Conservation (phyloP, 495 filamentous ascomycete genomes). For the Trichoderma erinaceum region DNA sequence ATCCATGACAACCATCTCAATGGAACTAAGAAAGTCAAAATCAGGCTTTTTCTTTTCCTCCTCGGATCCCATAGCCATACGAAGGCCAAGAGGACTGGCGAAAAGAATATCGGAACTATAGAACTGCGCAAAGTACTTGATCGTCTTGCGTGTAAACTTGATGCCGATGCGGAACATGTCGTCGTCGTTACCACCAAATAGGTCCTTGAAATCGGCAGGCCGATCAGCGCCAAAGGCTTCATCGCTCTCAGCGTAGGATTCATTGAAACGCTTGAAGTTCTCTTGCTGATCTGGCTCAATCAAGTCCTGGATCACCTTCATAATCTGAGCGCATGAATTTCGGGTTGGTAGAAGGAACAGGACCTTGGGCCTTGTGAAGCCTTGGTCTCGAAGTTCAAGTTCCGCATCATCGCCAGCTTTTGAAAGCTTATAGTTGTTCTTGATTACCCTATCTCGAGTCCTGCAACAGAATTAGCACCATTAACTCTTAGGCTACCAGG, state of each 20-base stretch:
- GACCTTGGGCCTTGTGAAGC: slow-evolving; percentile 90
- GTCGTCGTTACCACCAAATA: slow-evolving; percentile 91
- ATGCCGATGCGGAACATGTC: slow-evolving; percentile 91
- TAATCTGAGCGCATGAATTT: slow-evolving; percentile 69
- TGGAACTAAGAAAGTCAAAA: slow-evolving; percentile 84
- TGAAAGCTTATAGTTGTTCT: slow-evolving; percentile 75
- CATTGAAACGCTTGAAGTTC: slow-evolving; percentile 86
- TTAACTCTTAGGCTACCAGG: not conserved
- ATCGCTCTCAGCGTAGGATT: slow-evolving; percentile 62
- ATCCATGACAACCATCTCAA: slow-evolving; percentile 85
- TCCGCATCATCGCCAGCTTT: slow-evolving; percentile 49
- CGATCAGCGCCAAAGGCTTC: slow-evolving; percentile 66
- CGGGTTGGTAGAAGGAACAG: slow-evolving; percentile 83
- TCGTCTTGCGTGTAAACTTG: slow-evolving; percentile 90
- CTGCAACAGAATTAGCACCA: slow-evolving; percentile 28
- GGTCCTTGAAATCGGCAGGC: slow-evolving; percentile 79
- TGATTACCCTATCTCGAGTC: slow-evolving; percentile 84
- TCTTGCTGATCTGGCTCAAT: slow-evolving; percentile 85
- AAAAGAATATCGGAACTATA: slow-evolving; percentile 95
- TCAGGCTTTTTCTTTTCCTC: slow-evolving; percentile 68
- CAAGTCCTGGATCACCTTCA: slow-evolving; percentile 66
- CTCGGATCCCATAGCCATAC: slow-evolving; percentile 78
- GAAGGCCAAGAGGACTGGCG: slow-evolving; percentile 79
- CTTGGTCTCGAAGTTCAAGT: slow-evolving; percentile 83
- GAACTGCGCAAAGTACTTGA: slow-evolving; percentile 93